These are phyloP conservation scores for Arthrobotrys entomopaga DNA, from an alignment of 2,329 filamentous ascomycete genomes.

Conservation along the genomic window DNA sequence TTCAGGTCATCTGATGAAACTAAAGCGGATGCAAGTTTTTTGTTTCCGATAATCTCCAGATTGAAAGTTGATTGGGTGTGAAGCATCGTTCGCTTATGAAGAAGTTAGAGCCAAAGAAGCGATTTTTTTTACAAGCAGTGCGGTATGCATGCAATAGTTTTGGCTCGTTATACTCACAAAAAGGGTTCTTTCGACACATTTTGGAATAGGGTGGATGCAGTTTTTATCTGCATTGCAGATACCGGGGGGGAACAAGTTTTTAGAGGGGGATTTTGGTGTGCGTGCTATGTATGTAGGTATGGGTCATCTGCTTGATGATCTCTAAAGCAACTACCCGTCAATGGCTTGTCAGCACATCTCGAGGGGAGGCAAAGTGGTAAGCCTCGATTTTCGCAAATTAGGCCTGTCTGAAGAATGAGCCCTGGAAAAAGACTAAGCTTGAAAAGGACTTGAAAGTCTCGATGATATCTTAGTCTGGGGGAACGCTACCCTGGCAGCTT, in stretches of 20 bases:
- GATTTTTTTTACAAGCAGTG: constrained; percentile 39
- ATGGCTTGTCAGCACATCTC: no score
- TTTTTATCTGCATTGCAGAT: constrained; percentile 15
- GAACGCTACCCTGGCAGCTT: no score
- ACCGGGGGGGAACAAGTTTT: not conserved
- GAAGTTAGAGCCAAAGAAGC: constrained; percentile 40
- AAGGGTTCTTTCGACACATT: constrained; percentile 17
- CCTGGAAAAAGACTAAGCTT: not conserved
- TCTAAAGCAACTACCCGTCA: no score
- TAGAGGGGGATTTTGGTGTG: not conserved
- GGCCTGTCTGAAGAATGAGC: no score
- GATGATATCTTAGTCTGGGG: no score
- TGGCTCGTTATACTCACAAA: constrained; percentile 23
- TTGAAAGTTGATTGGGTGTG: constrained; percentile 44
- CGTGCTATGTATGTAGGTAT: not conserved
- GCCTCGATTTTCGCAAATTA: no score
- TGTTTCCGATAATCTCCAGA: constrained; percentile 47
- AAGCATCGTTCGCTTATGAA: constrained; percentile 45
- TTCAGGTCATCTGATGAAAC: constrained; percentile 47
- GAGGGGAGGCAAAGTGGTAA: no score
- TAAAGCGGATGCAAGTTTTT: constrained; percentile 49
- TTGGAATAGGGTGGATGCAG: constrained; percentile 10
- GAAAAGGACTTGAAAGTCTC: not conserved
- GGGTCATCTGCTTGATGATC: not conserved
- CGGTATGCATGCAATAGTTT: constrained; percentile 37